Percentiles rank a stretch among this genome's conserved stretches.
Conservation (phyloP, 441 rosid species). For the Adansonia madagascariensis region DNA sequence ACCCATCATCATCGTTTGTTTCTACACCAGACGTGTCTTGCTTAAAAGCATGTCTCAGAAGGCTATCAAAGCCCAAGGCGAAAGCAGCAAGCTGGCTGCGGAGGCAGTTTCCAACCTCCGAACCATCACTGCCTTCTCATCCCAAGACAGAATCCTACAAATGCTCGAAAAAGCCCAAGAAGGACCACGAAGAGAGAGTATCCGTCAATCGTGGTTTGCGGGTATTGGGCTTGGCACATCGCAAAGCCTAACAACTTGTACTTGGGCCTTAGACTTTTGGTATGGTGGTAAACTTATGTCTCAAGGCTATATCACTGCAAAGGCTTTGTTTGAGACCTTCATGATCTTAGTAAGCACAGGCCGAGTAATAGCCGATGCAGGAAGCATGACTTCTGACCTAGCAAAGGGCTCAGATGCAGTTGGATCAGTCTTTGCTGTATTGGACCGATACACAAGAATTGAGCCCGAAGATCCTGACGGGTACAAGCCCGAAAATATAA, state of each 20-base stretch:
- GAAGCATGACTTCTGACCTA: slow-evolving; percentile 18
- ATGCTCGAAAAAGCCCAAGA: slow-evolving; percentile 18
- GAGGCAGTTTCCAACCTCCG: slow-evolving; percentile 75
- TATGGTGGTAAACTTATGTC: slow-evolving; percentile 22
- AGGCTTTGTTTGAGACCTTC: slow-evolving; percentile 13
- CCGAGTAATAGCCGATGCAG: slow-evolving; percentile 14
- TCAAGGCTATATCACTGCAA: slow-evolving; percentile 17
- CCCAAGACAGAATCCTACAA: slow-evolving; percentile 11
- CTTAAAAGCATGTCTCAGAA: slow-evolving; percentile 61
- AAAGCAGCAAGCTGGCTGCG: slow-evolving; percentile 72
- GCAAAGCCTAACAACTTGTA: neutral
- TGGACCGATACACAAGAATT: slow-evolving; percentile 8
- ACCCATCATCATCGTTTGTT: slow-evolving; percentile 66
- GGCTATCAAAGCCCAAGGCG: slow-evolving; percentile 74
- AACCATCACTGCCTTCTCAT: slow-evolving; percentile 65
- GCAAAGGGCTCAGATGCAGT: neutral
- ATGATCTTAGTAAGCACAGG: slow-evolving; percentile 9
- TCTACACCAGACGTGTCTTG: slow-evolving; percentile 54
- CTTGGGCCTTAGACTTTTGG: slow-evolving; percentile 15
- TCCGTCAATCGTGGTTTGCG: slow-evolving; percentile 17
- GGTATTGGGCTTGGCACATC: slow-evolving; percentile 16
- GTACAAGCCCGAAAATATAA: slow-evolving; percentile 42
- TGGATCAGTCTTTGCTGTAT: slow-evolving; percentile 17
- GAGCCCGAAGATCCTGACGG: slow-evolving; percentile 36
- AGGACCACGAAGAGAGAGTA: slow-evolving; percentile 14